Conservation (phyloP, 495 filamentous ascomycete species). For the Penicillium samsonianum region DNA sequence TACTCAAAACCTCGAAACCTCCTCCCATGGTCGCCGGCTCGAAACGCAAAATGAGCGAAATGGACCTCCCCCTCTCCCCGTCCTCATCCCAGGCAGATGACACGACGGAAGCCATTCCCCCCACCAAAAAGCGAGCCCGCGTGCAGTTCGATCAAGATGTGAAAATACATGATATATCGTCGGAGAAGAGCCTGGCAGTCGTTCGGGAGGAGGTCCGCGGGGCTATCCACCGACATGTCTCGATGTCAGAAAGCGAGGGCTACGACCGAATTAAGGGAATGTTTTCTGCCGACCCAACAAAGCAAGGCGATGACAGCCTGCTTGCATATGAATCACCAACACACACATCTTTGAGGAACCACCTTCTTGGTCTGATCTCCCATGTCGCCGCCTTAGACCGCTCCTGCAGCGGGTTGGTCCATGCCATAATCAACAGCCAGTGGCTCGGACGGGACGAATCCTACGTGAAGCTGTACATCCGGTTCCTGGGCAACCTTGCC, state of each 20-base stretch:
- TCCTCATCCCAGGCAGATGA: slow-evolving; percentile 39
- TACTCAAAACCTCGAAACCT: slow-evolving; percentile 44
- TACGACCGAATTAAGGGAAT: slow-evolving; percentile 75
- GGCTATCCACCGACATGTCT: slow-evolving; percentile 67
- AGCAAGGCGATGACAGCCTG: slow-evolving; percentile 45
- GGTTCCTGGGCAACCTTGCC: slow-evolving; percentile 77
- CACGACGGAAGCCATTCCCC: slow-evolving; percentile 42
- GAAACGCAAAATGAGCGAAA: slow-evolving; percentile 48
- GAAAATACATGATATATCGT: slow-evolving; percentile 52
- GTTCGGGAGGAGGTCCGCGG: slow-evolving; percentile 70
- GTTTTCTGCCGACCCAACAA: slow-evolving; percentile 53
- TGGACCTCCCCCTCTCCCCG: slow-evolving; percentile 41
- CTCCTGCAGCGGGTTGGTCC: slow-evolving; percentile 72
- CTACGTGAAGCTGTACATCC: slow-evolving; percentile 76
- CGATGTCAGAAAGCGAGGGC: slow-evolving; percentile 62
- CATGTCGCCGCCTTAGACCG: slow-evolving; percentile 69
- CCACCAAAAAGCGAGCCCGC: slow-evolving; percentile 58
- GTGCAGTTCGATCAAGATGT: slow-evolving; percentile 78
- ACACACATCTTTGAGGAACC: slow-evolving; percentile 62
- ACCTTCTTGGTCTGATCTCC: slow-evolving; percentile 75
- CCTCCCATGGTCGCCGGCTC: slow-evolving; percentile 21
- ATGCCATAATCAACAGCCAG: slow-evolving; percentile 67
- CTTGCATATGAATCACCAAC: slow-evolving; percentile 41
- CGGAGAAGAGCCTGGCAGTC: slow-evolving; percentile 61
- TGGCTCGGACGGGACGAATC: slow-evolving; percentile 85